Conservation (phyloP, 179 eudicot genomes). For the Silene coronaria region DNA sequence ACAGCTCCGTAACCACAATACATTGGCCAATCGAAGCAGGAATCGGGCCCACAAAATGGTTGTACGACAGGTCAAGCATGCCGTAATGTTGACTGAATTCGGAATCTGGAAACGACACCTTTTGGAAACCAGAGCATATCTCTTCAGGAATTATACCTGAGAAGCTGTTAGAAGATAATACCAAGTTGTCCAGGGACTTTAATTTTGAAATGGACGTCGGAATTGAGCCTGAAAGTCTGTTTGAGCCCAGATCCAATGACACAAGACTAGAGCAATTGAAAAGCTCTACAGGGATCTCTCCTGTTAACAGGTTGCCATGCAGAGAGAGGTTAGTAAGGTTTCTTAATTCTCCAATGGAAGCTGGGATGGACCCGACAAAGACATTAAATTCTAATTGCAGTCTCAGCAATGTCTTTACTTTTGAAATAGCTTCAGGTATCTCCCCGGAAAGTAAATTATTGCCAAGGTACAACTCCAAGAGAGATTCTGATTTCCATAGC, state of each 20-base stretch:
- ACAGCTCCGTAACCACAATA: constrained; percentile 49
- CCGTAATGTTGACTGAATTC: constrained; percentile 89
- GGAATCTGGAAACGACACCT: constrained; percentile 71
- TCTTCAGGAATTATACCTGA: constrained; percentile 78
- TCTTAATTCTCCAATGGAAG: constrained; percentile 53
- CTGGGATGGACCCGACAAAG: constrained; percentile 64
- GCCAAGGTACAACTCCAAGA: constrained; percentile 55
- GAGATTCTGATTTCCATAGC: constrained; percentile 67
- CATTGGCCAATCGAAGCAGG: constrained; percentile 61
- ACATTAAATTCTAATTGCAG: constrained; percentile 66
- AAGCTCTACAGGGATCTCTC: constrained; percentile 62
- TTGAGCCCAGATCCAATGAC: constrained; percentile 70
- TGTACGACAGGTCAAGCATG: constrained; percentile 82
- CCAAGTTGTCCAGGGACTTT: constrained; percentile 69
- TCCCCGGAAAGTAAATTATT: constrained; percentile 58
- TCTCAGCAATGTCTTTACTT: constrained; percentile 52
- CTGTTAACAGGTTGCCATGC: constrained; percentile 61
- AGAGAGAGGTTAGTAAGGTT: constrained; percentile 83
- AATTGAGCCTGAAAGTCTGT: constrained; percentile 53
- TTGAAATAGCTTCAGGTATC: constrained; percentile 43
- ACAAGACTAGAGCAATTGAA: constrained; percentile 64
- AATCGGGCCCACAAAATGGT: constrained; percentile 61
- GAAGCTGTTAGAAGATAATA: constrained; percentile 55
- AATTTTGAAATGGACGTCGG: constrained; percentile 56
- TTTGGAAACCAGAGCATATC: constrained; percentile 78